These are phyloP conservation scores for Hansfordia pulvinata DNA, from an alignment of 2,329 filamentous ascomycete species.

Conservation along the genomic window DNA sequence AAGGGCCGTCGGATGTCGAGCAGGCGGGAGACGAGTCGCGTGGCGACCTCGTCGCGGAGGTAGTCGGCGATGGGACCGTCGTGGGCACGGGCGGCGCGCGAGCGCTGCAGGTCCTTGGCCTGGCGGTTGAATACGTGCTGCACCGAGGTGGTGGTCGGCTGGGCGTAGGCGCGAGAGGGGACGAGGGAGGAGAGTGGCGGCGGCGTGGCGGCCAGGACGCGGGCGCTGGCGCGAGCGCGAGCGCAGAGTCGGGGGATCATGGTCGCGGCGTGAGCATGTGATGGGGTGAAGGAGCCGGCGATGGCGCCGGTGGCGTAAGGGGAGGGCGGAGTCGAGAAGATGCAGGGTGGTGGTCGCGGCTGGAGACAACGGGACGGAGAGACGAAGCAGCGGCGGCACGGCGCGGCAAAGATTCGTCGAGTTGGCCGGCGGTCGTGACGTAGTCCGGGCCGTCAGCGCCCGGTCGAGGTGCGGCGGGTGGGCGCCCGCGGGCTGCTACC, in stretches of 20 bases:
- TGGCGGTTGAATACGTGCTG: constrained; percentile 85
- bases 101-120: constrained; percentile 83
- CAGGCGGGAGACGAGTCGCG: constrained; percentile 70
- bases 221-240: constrained; percentile 3
- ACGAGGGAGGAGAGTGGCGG: too few relatives aligned
- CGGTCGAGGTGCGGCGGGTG: too few relatives aligned
- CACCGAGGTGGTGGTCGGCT: constrained; percentile 61
- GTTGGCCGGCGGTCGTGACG: too few relatives aligned
- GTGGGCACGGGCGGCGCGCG: constrained; percentile 61
- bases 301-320: too few relatives aligned
- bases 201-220: constrained; percentile 21
- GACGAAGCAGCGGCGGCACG: too few relatives aligned
- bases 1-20: constrained; percentile 89
- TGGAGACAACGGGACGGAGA: too few relatives aligned
- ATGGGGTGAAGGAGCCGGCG: too few relatives aligned
- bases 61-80: constrained; percentile 76
- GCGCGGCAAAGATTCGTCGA: too few relatives aligned
- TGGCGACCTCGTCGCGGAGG: constrained; percentile 82
- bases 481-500: too few relatives aligned
- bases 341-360: too few relatives aligned
- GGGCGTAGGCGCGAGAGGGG: constrained; percentile 67
- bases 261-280: not conserved
- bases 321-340: too few relatives aligned
- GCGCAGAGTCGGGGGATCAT: constrained; percentile 1
- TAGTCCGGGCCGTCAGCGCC: too few relatives aligned